Evolutionary conservation across 305 asterid species (phyloP), one percentile per base, ranked within the genome.

Genomic region (Solanum hybrid): DNA sequence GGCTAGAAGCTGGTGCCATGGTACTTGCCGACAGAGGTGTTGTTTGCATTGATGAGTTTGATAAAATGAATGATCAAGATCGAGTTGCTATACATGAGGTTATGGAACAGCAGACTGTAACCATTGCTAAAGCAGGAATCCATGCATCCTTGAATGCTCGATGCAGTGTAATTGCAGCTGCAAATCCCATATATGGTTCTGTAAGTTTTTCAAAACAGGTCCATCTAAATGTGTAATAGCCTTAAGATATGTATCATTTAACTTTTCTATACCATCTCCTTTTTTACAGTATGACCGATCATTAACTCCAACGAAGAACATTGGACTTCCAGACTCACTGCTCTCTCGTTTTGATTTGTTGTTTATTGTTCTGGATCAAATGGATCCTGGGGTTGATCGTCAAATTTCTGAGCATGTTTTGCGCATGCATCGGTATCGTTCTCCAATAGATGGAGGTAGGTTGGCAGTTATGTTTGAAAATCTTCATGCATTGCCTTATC

Each of bases 91-190:
- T 97, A 87, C 99, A 97, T 90, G 99, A 97, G 93, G 99, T 97
- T 92, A 97, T 97, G 99, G 99, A 97, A 91, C 99, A 97, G 94
- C 98, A 97, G 96, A 96, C 99, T 61, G 99, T 97, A 86, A 97
- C 99, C 87, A 97, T 97, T 91, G 99, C 99, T 26, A 97, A 96
- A 94, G 99, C 99, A 91, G 99, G 99, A 91, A 97, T 97, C 91
- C 99, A 97, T 92, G 98, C 99, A 86, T 97, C 99, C 36, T 92
- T 97, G 95, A 97, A 97, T 93, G 99, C 99, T 89, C 95, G 98
- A 51, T 97, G 99, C 95, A 97, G 99, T 89, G 99, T 97, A 2
- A 98, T 97, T 82, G 99, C 99, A 78, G 99, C 99, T 92, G 99
- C 99, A 90, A 97, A 96, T 93, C 99, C 99, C 86, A 97, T 97